Conservation (phyloP, 148 eudicot genomes). For the Cornus controversa region DNA sequence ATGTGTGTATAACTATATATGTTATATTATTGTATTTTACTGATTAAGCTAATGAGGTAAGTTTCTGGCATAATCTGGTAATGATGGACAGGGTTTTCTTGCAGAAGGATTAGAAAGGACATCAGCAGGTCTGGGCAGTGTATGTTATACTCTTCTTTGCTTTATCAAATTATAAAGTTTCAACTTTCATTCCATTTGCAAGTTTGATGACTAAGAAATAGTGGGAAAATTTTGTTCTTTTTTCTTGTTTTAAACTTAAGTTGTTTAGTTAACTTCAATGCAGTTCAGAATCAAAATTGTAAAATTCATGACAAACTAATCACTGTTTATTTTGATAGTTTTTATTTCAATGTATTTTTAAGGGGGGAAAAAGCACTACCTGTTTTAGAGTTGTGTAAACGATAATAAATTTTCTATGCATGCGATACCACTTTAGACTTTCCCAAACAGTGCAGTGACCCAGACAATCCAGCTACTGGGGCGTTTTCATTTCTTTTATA, state of each 20-base stretch:
- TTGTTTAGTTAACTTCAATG: neutral
- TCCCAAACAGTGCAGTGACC: too few species aligned
- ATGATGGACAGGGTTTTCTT: slow-evolving; percentile 76
- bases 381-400: too few species aligned
- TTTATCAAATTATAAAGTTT: neutral
- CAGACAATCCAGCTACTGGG: too few species aligned
- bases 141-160: slow-evolving; percentile 39
- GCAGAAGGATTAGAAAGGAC: slow-evolving; percentile 90
- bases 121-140: slow-evolving; percentile 98
- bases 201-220: neutral
- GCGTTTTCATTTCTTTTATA: too few species aligned
- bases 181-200: neutral
- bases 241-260: neutral
- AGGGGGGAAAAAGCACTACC: too few species aligned
- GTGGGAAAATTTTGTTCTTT: neutral
- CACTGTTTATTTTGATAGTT: too few species aligned
- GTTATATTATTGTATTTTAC: neutral
- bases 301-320: too few species aligned
- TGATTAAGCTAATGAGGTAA: neutral
- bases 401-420: too few species aligned
- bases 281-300: too few species aligned
- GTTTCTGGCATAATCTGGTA: neutral
- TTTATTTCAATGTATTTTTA: too few species aligned
- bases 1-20: neutral
- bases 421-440: too few species aligned